Evolutionary conservation across 768 basidiomycete genomes (phyloP).

Genomic region (Crepidotus variabilis): DNA sequence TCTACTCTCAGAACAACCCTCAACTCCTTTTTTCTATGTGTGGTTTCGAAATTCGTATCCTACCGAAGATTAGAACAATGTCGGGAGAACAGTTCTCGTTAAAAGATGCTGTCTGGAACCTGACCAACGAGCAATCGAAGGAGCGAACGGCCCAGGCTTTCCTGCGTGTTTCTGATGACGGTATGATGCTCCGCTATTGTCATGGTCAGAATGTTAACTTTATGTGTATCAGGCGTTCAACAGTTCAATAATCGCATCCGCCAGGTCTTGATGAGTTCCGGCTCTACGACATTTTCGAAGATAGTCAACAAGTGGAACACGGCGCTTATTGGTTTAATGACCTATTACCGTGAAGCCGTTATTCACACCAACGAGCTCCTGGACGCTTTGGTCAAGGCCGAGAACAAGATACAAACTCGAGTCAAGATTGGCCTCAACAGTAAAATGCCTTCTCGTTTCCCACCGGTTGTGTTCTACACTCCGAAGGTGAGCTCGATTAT

Average conservation of each 20-base stretch:
- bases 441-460: conserved; percentile 99
- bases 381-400: conserved; percentile 94
- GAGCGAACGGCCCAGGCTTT: conserved; percentile 98
- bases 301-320: conserved; percentile 99
- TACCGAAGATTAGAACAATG: conserved; percentile 94
- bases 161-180: conserved; percentile 95
- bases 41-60: conserved; percentile 97
- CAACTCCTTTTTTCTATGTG: conserved; percentile 98
- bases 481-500: conserved; percentile 56
- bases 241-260: conserved; percentile 98
- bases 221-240: conserved; percentile 61
- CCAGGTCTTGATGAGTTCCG: conserved; percentile 97
- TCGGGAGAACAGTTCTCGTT: conserved; percentile 96
- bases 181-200: conserved; percentile 26
- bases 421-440: conserved; percentile 99
- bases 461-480: conserved; percentile 93
- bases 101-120: conserved; percentile 94
- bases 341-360: conserved; percentile 96
- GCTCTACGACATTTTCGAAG: conserved; percentile 98
- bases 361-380: conserved; percentile 96
- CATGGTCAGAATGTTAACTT: conserved; percentile 8
- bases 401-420: conserved; percentile 99
- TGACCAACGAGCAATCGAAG: conserved; percentile 96
- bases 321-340: conserved; percentile 93
- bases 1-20: conserved; percentile 97